Evolutionary conservation across 768 basidiomycete genomes (phyloP), one percentile per base, ranked within the genome.

Genomic region (Tricholoma sp.): DNA sequence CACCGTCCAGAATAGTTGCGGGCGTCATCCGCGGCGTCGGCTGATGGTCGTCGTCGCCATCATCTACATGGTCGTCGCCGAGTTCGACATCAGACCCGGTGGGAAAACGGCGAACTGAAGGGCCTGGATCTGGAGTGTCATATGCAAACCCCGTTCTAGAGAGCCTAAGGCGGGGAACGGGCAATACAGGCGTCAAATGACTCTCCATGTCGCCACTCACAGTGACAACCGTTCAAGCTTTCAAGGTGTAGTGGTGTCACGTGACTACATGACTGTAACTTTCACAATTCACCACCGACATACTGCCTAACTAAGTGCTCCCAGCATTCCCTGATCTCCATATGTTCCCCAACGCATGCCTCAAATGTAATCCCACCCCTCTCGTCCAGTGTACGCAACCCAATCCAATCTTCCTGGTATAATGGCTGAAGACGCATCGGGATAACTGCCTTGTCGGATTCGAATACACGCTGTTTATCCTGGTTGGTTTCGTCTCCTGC

Each of bases 361-460:
- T 75, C 76, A 29, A 91, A 73, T 11, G 77, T 63, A 13, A 94
- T 76, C 4, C 72, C 76, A 4, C 82, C 86, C 18, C 76, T 73
- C 61, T 91, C 78, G 66, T 94, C 89, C 59, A 94, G 74, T 56
- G 73, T 65, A 31, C 83, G 80, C 53, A 94, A 69, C 4, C 92
- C 92, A 52, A 94, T 88, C 88, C 88, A 90, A 65, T 94, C 87
- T 61, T 91, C 83, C 7, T 65, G 64, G 67, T 94, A 94, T 20
- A 94, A 68, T 9, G 82, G 83, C 57, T 93, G 91, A 52, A 67
- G 67, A 34, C 75, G 80, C 89, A 94, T 88, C 1, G 89, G 85
- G 29, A 93, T 72, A 44, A 89, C 77, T 1, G 36, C 54, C 28
- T 59, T 66, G 1, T 55, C 24, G 28, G 59, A 52, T 32, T 45